These are phyloP conservation scores for Fraxinus baroniana DNA, from an alignment of 305 asterid genomes.

Conservation along the genomic window DNA sequence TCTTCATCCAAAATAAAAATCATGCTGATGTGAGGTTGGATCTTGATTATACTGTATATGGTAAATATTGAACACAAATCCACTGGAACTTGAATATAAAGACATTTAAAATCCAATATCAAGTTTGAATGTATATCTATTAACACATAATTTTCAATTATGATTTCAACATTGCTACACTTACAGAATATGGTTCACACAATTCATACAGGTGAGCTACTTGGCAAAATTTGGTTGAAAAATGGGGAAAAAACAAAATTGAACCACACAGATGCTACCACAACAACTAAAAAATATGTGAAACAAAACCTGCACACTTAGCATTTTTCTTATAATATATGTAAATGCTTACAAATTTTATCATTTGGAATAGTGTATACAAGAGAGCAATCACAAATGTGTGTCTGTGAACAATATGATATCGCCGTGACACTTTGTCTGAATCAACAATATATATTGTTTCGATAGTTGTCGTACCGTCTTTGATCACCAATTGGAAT, in stretches of 20 bases:
- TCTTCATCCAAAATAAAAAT: neutral
- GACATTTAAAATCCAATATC: neutral
- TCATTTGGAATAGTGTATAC: no score
- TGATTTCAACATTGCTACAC: no score
- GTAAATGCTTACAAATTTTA: no score
- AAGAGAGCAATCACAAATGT: neutral
- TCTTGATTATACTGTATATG: neutral
- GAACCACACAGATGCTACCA: no score
- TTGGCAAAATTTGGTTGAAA: no score
- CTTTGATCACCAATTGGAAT: neutral
- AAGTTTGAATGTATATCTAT: neutral
- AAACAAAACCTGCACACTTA: no score
- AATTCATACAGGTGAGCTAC: no score
- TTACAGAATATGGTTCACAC: no score
- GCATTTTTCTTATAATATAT: no score
- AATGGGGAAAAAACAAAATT: no score
- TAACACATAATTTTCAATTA: no score
- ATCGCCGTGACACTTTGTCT: neutral
- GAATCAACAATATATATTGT: neutral
- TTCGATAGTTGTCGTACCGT: neutral
- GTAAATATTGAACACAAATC: neutral
- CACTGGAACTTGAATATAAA: neutral
- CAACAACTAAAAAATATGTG: no score
- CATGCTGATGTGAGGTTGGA: neutral
- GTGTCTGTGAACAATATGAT: neutral